These are phyloP conservation scores for Penicillium fuscoglaucum DNA, from an alignment of 2,329 filamentous ascomycete genomes.

Conservation along the genomic window DNA sequence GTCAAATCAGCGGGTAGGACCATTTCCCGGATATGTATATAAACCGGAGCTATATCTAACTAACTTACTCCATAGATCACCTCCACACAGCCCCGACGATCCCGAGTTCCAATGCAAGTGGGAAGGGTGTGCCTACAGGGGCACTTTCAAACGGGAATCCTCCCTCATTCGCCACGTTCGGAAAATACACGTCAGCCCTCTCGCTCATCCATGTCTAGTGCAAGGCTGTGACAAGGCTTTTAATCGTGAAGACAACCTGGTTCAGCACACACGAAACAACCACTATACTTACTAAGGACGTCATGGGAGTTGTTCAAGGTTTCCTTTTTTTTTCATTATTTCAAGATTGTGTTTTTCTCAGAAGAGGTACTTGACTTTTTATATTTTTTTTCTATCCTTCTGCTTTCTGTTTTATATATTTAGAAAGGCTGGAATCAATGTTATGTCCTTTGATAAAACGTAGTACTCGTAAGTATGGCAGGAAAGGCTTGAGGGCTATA, in stretches of 20 bases:
- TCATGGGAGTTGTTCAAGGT: background rate
- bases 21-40: background rate
- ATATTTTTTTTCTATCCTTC: background rate
- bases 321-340: background rate
- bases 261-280: background rate
- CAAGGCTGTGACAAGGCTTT: constrained; percentile 1
- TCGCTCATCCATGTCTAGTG: constrained; percentile 11
- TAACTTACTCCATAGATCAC: background rate
- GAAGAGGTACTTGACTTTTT: background rate
- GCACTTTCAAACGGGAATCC: constrained; percentile 13
- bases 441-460: background rate
- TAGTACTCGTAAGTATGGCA: background rate
- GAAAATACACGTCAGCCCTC: constrained; percentile 16
- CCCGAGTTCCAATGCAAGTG: background rate
- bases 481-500: background rate
- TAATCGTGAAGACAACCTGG: constrained; percentile 9
- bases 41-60: background rate
- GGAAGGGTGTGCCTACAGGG: constrained; percentile 14
- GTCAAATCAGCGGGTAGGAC: background rate
- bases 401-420: background rate
- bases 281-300: background rate
- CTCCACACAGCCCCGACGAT: background rate
- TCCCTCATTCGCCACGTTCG: constrained; percentile 19
- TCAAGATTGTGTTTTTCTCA: no score
- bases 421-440: background rate